A percentile compares a stretch with the other conserved stretches of the same genome.
These are phyloP conservation scores for Herpetospermum pedunculosum DNA, from an alignment of 306 rosid genomes.

Conservation along the genomic window DNA sequence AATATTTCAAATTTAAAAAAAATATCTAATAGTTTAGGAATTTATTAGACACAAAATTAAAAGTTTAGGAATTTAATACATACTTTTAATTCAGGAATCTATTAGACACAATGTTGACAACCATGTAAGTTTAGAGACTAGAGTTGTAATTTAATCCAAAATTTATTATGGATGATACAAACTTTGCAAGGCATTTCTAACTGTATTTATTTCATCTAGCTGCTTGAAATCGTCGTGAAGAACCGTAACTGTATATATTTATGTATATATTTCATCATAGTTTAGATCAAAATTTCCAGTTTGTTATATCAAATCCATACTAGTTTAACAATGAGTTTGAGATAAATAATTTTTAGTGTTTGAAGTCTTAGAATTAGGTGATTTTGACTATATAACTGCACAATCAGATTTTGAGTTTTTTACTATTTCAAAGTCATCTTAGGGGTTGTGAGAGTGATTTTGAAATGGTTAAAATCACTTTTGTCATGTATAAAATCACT, in stretches of 20 bases:
- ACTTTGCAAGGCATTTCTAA: background rate
- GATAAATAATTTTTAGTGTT: background rate
- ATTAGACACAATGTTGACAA: background rate
- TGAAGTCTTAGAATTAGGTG: background rate
- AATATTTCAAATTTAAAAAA: too few species aligned
- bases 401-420: background rate
- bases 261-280: too few species aligned
- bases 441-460: too few species aligned
- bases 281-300: too few species aligned
- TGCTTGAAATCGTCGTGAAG: background rate
- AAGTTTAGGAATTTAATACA: background rate
- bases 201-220: too few species aligned
- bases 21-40: background rate
- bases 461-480: too few species aligned
- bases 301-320: background rate
- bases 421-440: background rate
- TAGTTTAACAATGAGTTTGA: background rate
- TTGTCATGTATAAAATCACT: too few species aligned
- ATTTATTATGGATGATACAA: background rate
- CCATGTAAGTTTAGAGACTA: background rate
- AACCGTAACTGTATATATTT: too few species aligned
- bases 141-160: background rate
- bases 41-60: background rate
- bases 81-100: background rate
- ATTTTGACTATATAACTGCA: too few species aligned